These are phyloP conservation scores for Kwoniella pini DNA, from an alignment of 768 basidiomycete species.

Conservation along the genomic window DNA sequence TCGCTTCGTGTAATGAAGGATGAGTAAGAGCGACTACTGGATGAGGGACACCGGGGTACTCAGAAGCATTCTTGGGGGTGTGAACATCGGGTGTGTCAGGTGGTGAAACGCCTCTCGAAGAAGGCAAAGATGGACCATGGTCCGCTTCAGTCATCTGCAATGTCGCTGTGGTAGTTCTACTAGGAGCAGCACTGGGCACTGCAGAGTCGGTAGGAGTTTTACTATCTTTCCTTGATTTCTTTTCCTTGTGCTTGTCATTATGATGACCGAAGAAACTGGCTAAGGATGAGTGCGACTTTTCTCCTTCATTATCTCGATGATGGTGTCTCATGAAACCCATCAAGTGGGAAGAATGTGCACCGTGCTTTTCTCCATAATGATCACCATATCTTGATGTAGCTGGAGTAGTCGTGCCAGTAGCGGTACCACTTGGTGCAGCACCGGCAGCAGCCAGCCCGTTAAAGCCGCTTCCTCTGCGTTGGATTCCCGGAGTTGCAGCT, in stretches of 20 bases:
- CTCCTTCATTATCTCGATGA: slow-evolving; percentile 49
- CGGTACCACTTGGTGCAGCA: slow-evolving; percentile 13
- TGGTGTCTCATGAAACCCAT: slow-evolving; percentile 54
- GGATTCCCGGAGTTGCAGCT: slow-evolving; percentile 43
- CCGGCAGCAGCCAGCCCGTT: slow-evolving; percentile 29
- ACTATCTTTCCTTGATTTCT: slow-evolving; percentile 35
- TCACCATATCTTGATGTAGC: slow-evolving; percentile 15
- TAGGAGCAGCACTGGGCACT: slow-evolving; percentile 35
- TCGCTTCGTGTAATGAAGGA: slow-evolving; percentile 54
- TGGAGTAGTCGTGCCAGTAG: slow-evolving; percentile 23
- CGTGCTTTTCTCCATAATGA: slow-evolving; percentile 36
- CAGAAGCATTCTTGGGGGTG: slow-evolving; percentile 45
- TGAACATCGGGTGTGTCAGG: slow-evolving; percentile 37
- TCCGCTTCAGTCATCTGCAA: slow-evolving; percentile 30
- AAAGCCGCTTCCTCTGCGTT: slow-evolving; percentile 48
- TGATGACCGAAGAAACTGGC: slow-evolving; percentile 53
- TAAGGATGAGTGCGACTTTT: slow-evolving; percentile 49
- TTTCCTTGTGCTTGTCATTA: slow-evolving; percentile 44
- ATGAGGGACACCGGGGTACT: slow-evolving; percentile 50
- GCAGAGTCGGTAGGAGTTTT: slow-evolving; percentile 41
- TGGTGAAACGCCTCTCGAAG: slow-evolving; percentile 23
- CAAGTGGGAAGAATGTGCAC: slow-evolving; percentile 41
- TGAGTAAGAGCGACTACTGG: slow-evolving; percentile 51
- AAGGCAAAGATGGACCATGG: slow-evolving; percentile 7
- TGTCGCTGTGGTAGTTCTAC: slow-evolving; percentile 31